phyloP scores from a whole-genome alignment of 306 rosid species.

The Corylus heterophylla region DNA sequence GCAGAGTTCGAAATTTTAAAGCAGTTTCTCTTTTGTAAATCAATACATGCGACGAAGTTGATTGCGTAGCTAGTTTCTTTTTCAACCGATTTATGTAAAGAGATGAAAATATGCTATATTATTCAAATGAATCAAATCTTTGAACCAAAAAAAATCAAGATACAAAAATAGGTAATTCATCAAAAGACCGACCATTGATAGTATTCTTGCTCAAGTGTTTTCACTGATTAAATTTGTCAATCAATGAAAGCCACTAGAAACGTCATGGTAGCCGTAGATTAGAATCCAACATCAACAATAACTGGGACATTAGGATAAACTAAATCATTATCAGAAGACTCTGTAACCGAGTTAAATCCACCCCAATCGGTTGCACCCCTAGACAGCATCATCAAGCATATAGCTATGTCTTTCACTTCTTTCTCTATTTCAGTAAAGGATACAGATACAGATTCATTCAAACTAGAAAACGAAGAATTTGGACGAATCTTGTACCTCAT shows the following conservation, averaged over 20 bases:
- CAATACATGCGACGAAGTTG: background rate
- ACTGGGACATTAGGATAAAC: no score
- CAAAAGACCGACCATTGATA: no score
- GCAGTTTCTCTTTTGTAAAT: background rate
- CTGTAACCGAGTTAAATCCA: conserved; percentile 20
- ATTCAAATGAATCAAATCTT: no score
- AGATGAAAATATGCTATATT: background rate
- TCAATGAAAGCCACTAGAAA: background rate
- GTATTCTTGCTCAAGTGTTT: no score
- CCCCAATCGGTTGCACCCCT: conserved; percentile 27
- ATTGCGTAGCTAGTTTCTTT: background rate
- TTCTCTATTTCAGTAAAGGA: conserved; percentile 18
- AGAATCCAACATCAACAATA: conserved; percentile 23
- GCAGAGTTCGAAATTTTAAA: background rate
- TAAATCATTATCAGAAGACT: conserved; percentile 27
- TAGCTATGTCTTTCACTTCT: conserved; percentile 39
- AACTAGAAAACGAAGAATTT: conserved; percentile 18
- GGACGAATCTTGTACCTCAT: conserved; percentile 30
- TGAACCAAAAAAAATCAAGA: no score
- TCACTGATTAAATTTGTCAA: background rate
- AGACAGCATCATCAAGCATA: conserved; percentile 45
- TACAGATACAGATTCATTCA: conserved; percentile 27
- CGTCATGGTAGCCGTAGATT: conserved; percentile 2
- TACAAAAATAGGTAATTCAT: no score
- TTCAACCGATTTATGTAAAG: background rate